A percentile compares a stretch with the other conserved stretches of the same genome.
Conservation (phyloP, 2,329 filamentous ascomycete species). For the Fulvia fulva region DNA sequence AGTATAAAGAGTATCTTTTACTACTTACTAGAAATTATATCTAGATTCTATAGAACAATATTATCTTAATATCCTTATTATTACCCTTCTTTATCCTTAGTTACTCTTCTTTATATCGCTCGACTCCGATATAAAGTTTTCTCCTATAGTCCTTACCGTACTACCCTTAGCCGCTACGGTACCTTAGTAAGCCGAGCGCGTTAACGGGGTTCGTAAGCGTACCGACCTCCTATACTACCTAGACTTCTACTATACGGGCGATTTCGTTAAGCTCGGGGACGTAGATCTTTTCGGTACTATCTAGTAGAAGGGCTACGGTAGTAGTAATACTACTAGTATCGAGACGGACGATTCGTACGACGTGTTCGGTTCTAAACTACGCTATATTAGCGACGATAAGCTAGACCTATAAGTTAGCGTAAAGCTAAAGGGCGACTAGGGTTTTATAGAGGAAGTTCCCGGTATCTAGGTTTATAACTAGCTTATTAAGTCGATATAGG, state of each 20-base stretch:
- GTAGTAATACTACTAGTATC: not conserved
- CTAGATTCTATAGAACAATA: too few species aligned
- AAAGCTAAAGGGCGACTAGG: not conserved
- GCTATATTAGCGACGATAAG: not conserved
- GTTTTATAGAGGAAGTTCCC: not conserved
- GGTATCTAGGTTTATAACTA: not conserved
- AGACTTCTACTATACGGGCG: not conserved
- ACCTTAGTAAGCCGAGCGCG: not conserved
- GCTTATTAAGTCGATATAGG: not conserved
- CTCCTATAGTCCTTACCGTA: not conserved
- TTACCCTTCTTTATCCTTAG: too few species aligned
- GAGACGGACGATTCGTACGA: not conserved
- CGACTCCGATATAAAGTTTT: not conserved
- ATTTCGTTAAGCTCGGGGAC: not conserved
- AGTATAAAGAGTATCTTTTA: too few species aligned
- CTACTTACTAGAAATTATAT: too few species aligned
- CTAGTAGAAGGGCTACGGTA: not conserved
- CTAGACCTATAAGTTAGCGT: not conserved
- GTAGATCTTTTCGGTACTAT: not conserved
- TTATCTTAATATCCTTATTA: too few species aligned
- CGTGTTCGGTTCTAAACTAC: not conserved
- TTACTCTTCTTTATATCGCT: too few species aligned
- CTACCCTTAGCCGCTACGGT: not conserved
- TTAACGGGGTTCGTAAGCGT: not conserved
- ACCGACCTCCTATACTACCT: not conserved